phyloP scores from a whole-genome alignment of 352 stramenopile genomes.

The Globisporangium irregulare region DNA sequence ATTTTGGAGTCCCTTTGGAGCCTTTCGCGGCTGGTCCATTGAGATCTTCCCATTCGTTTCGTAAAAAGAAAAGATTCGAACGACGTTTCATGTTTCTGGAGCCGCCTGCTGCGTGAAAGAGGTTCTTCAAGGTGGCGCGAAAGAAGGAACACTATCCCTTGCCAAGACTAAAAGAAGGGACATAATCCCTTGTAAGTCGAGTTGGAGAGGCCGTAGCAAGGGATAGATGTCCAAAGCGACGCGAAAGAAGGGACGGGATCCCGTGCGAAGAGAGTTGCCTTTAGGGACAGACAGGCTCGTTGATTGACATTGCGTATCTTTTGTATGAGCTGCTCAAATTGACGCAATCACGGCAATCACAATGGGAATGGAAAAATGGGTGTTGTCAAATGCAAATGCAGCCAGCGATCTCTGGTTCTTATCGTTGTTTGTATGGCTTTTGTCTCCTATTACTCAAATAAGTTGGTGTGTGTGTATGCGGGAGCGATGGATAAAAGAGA shows the following conservation, averaged over 20 bases:
- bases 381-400: background rate
- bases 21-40: background rate
- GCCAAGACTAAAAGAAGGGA: background rate
- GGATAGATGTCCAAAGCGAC: background rate
- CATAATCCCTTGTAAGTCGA: background rate
- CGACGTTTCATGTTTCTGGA: constrained; percentile 6
- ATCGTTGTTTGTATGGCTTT: constrained; percentile 3
- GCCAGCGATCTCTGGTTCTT: background rate
- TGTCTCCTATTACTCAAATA: constrained; percentile 13
- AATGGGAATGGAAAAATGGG: background rate
- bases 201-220: background rate
- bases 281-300: background rate
- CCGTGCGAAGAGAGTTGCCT: background rate
- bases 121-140: background rate
- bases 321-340: background rate
- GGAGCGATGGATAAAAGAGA: background rate
- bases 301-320: background rate
- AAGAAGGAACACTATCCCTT: background rate
- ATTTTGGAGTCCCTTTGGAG: background rate
- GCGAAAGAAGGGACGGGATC: background rate
- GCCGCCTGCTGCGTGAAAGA: background rate
- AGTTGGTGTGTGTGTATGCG: constrained; percentile 7
- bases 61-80: background rate
- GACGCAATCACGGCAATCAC: background rate
- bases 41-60: background rate